Percentiles rank a stretch among this genome's conserved stretches.
Conservation (phyloP, 148 eudicot species). For the Polygonum aviculare region DNA sequence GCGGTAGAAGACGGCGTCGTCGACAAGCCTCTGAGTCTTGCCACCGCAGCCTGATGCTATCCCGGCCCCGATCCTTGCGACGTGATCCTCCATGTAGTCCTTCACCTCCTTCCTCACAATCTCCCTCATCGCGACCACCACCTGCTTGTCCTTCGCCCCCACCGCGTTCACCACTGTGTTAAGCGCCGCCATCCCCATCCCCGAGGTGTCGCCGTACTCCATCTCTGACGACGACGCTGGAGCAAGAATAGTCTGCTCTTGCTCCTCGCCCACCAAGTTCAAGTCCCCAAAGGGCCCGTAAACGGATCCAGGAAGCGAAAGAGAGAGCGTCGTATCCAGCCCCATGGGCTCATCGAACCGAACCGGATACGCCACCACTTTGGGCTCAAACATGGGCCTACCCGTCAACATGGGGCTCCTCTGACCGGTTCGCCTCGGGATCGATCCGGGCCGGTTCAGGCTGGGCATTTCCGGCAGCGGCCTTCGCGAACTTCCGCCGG, state of each 20-base stretch:
- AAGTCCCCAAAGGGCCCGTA: neutral
- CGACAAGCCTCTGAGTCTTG: neutral
- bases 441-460: conserved; percentile 5
- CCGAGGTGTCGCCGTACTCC: neutral
- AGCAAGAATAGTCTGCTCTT: neutral
- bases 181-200: neutral
- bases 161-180: neutral
- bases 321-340: conserved; percentile 29
- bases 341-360: neutral
- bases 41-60: neutral
- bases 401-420: neutral
- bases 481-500: conserved; percentile 50
- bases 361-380: conserved; percentile 8
- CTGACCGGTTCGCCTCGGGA: neutral
- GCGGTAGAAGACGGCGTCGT: neutral
- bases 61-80: neutral
- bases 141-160: conserved; percentile 41
- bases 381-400: neutral
- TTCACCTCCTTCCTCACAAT: conserved; percentile 80
- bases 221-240: neutral
- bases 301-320: conserved; percentile 51
- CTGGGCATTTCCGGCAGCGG: conserved; percentile 16
- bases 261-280: neutral
- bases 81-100: conserved; percentile 52
- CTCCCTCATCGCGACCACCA: conserved; percentile 72